A percentile compares a stretch with the other conserved stretches of the same genome.
Evolutionary conservation across 805 yeast species (phyloP).

Genomic region (Pichia eremophila): DNA sequence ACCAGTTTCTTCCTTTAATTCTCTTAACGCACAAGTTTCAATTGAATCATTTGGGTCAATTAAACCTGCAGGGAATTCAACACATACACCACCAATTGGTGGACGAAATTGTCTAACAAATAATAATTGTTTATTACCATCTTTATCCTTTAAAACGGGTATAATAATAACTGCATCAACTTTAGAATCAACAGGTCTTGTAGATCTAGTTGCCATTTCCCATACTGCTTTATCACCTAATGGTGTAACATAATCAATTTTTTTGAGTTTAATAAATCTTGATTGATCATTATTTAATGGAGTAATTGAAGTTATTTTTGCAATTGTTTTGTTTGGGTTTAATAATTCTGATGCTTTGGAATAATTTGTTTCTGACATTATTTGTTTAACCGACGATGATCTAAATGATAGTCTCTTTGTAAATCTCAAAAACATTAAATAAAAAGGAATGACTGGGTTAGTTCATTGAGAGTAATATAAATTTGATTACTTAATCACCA

Average conservation of each 20-base stretch:
- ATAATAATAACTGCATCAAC: slow-evolving; percentile 90
- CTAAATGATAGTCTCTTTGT: too few relatives aligned
- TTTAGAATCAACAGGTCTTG: slow-evolving; percentile 52
- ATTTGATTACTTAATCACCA: too few relatives aligned
- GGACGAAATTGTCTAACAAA: slow-evolving; percentile 90
- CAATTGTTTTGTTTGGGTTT: slow-evolving; percentile 14
- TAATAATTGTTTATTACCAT: slow-evolving; percentile 37
- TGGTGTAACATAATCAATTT: slow-evolving; percentile 65
- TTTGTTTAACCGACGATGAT: background rate
- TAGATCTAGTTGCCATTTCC: slow-evolving; percentile 83
- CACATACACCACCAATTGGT: slow-evolving; percentile 78
- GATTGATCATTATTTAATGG: slow-evolving; percentile 36
- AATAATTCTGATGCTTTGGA: slow-evolving; percentile 10
- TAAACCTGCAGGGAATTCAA: slow-evolving; percentile 93
- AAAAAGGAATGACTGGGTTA: too few relatives aligned
- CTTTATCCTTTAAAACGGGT: slow-evolving; percentile 41
- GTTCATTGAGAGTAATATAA: too few relatives aligned
- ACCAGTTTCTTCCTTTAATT: slow-evolving; percentile 88
- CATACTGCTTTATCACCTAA: slow-evolving; percentile 63
- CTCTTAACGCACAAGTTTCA: slow-evolving; percentile 77
- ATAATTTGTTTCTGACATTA: background rate
- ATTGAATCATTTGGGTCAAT: slow-evolving; percentile 76
- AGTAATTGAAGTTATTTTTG: slow-evolving; percentile 23
- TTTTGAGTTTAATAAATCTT: slow-evolving; percentile 59
- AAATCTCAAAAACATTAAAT: too few relatives aligned